Evolutionary conservation across 805 yeast genomes (phyloP), one percentile per base, ranked within the genome.

Genomic region (Cyberlindnera sargentensis): DNA sequence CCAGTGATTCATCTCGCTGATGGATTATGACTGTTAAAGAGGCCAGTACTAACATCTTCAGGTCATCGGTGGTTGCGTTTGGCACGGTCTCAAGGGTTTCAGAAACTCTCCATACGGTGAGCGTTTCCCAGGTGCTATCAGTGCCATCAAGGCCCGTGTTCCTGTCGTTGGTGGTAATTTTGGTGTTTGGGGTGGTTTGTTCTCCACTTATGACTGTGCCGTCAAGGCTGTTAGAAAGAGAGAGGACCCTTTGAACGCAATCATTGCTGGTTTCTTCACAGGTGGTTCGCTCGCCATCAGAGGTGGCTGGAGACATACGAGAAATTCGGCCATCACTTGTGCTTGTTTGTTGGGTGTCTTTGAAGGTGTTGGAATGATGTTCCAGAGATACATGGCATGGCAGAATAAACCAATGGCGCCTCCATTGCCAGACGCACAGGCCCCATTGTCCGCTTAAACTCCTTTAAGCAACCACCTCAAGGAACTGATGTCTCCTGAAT

Each of bases 21-120:
- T 15, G 20, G 20, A 15, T 15, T 15, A 15, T 23, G 11, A 6
- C 15, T 34, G 15, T 35, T n/a, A 9, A 25, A 4, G 6, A n/a
- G 15, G n/a, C 20, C 28, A 3, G 25, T 37, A 35, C 45, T 41
- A 41, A 41, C 43, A 23, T 8, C 25, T 8, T 36, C 24, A 48
- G 52, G 52, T 80, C 56, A 85, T 93, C 60, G 99, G 99, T 72
- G 99, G 99, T 53, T 82, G 91, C 57, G 82, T 93, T 50, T 93
- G 99, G 99, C 98, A 93, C 72, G 97, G 98, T 62, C 84, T 93
- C 62, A 93, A 93, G 66, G 99, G 99, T 40, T 93, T 93, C 76
- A 79, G 99, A 66, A 93, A 93, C 75, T 89, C 97, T 9, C 99
- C 99, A 44, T 75, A 82, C 55, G 99, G 99, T 47, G 99, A 93